Percentiles rank a stretch among this genome's conserved stretches.
Conservation (phyloP, 306 rosid genomes). For the Prunus campanulata region DNA sequence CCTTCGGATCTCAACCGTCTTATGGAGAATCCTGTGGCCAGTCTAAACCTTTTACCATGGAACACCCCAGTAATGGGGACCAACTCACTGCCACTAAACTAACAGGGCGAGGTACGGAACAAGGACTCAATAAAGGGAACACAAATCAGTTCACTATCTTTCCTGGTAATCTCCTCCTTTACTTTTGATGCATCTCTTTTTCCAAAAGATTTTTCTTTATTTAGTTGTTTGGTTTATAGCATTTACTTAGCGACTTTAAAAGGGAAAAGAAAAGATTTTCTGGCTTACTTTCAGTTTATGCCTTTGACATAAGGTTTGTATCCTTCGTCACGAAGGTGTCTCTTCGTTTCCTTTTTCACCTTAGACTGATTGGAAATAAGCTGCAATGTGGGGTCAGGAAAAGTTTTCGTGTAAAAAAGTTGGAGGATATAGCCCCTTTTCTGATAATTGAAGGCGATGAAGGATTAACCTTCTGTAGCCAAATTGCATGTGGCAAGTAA, state of each 20-base stretch:
- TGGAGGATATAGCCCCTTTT: neutral
- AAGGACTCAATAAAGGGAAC: conserved; percentile 49
- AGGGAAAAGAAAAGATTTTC: neutral
- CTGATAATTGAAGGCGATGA: neutral
- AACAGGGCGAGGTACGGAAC: conserved; percentile 49
- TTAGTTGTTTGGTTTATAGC: neutral
- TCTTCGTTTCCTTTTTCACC: neutral
- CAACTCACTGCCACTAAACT: conserved; percentile 48
- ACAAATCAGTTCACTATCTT: conserved; percentile 63
- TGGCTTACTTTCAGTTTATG: neutral
- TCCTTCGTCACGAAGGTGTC: neutral
- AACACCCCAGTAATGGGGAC: conserved; percentile 43
- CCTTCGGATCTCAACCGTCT: conserved; percentile 53
- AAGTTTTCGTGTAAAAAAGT: neutral
- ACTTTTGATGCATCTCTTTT: neutral
- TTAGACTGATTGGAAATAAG: neutral
- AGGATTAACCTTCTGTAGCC: neutral
- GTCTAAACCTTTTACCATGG: conserved; percentile 56
- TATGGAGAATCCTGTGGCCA: conserved; percentile 65
- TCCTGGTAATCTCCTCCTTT: conserved; percentile 52
- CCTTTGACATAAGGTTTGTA: neutral
- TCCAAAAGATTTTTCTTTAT: neutral
- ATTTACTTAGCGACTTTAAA: neutral
- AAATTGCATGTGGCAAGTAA: neutral
- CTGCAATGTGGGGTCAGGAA: neutral